These are phyloP conservation scores for Auricularia sp. DNA, from an alignment of 768 basidiomycete species.

Conservation along the genomic window DNA sequence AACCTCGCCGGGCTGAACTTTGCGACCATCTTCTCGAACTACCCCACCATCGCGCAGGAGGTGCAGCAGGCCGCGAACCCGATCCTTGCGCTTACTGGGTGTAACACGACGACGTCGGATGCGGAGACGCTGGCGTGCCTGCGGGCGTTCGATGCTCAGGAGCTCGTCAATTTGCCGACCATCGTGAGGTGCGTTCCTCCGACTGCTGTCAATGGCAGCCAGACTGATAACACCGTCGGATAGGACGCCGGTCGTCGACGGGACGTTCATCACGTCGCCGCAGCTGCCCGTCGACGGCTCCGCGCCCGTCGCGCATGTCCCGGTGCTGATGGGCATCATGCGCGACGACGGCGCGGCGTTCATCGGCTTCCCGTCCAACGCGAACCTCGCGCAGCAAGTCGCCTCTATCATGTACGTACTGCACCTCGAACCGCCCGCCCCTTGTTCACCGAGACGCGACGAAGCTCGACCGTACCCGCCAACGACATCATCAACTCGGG, in stretches of 20 bases:
- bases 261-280: conserved; percentile 32
- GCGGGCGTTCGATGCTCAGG: conserved; percentile 22
- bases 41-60: conserved; percentile 36
- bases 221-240: neutral
- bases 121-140: conserved; percentile 30
- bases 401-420: neutral
- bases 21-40: conserved; percentile 39
- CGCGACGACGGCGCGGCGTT: conserved; percentile 42
- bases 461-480: conserved; percentile 15
- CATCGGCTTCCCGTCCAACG: conserved; percentile 26
- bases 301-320: conserved; percentile 33
- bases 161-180: conserved; percentile 26
- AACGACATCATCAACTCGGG: conserved; percentile 17
- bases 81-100: conserved; percentile 32
- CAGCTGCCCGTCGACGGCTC: conserved; percentile 31
- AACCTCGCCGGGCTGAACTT: conserved; percentile 41
- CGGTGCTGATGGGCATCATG: conserved; percentile 42
- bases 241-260: conserved; percentile 37
- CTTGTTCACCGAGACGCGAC: too few relatives aligned
- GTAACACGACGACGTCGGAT: conserved; percentile 19
- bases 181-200: conserved; percentile 23
- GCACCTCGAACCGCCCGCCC: too few relatives aligned
- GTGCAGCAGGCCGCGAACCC: conserved; percentile 26
- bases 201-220: neutral
- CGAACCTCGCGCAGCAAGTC: neutral